Evolutionary conservation across 108 stramenopile genomes (phyloP).

Genomic region (Cylindrotheca fusiformis): DNA sequence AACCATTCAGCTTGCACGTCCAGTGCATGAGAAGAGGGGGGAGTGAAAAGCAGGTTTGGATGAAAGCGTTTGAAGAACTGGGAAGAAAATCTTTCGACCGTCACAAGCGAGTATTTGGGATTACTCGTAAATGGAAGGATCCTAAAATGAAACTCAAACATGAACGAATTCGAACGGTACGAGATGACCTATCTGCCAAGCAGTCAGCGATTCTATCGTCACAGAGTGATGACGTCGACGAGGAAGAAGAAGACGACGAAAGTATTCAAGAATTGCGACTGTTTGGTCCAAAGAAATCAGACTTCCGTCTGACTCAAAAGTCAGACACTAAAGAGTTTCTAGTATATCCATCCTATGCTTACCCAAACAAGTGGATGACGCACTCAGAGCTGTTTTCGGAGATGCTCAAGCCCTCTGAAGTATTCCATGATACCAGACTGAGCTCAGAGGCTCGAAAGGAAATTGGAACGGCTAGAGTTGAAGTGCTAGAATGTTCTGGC

Average conservation of each 20-base stretch:
- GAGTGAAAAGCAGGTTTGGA: constrained; percentile 56
- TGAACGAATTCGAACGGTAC: constrained; percentile 17
- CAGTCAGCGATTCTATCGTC: constrained; percentile 3
- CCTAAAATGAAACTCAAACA: constrained; percentile 9
- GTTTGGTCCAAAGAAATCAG: neutral
- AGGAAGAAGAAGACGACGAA: neutral
- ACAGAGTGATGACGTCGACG: constrained; percentile 9
- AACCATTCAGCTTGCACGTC: constrained; percentile 42
- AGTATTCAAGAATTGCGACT: neutral
- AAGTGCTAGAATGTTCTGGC: constrained; percentile 62
- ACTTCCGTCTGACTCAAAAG: neutral
- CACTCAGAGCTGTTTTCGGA: constrained; percentile 47
- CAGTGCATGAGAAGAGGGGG: constrained; percentile 31
- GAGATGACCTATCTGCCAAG: constrained; percentile 12
- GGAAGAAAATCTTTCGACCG: constrained; percentile 20
- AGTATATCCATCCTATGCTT: constrained; percentile 55
- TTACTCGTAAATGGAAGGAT: neutral
- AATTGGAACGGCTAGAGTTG: constrained; percentile 54
- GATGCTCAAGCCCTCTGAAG: constrained; percentile 38
- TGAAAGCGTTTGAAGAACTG: constrained; percentile 28
- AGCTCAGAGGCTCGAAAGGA: constrained; percentile 32
- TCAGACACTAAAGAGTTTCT: constrained; percentile 33
- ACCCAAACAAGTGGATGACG: constrained; percentile 68
- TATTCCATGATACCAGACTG: constrained; percentile 40
- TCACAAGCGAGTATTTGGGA: constrained; percentile 11